Evolutionary conservation across 75 land plant species (phyloP), one percentile per base, ranked within the genome.

Genomic region (Picea sitchensis): DNA sequence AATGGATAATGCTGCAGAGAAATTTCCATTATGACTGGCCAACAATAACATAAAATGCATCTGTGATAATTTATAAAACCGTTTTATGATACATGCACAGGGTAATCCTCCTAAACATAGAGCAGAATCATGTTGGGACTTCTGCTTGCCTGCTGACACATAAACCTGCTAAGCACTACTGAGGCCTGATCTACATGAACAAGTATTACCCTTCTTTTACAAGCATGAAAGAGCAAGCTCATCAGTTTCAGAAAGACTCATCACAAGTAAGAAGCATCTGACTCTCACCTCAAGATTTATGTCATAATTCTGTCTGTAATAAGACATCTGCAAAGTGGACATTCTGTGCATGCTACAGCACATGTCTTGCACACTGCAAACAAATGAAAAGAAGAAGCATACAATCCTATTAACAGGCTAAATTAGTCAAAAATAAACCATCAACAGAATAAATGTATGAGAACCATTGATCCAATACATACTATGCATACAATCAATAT

Each of bases 301-400:
- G 82, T 81, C n/a, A 81, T 64, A 31, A 81, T 77, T 41, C 82
- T 77, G 80, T 81, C 82, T 36, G 82, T 78, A 58, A 81, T 81
- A 41, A 57, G 59, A 64, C 81, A 59, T 26, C 81, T 81, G 58
- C 82, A 81, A 58, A 81, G 51, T 4, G 82, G 82, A 76, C 82
- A 81, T 36, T 81, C 82, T 30, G 82, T 81, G 81, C 81, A 81
- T n/a, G 82, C 82, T 23, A 81, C 78, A 54, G 82, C 82, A 44
- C 82, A 81, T 38, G 82, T 51, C 61, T 81, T 81, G 81, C 82
- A 81, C 32, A 81, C 82, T 81, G 63, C 59, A 79, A 78, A 23
- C 57, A 81, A 20, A 51, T 20, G 26, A 72, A 72, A 57, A 75
- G 34, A 23, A 67, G 57, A 38, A 76, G 77, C 32, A 36, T 5